Evolutionary conservation across 2,329 filamentous ascomycete genomes (phyloP), one percentile per base, ranked within the genome.

Genomic region (Claviceps sp.): DNA sequence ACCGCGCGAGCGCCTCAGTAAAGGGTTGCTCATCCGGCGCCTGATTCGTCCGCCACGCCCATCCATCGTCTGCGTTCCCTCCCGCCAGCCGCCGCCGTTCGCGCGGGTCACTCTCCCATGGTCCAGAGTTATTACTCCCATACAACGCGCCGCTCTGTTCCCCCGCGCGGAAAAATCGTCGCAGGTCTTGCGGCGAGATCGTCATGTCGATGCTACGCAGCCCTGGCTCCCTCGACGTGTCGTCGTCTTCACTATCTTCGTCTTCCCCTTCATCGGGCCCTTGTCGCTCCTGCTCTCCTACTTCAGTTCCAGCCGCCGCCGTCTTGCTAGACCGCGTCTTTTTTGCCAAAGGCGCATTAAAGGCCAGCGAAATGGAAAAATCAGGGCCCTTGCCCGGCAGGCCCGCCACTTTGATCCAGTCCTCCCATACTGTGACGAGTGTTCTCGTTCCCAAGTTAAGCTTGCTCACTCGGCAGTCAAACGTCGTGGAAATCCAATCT

Each of bases 381-480:
- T 81, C 77, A 0, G 65, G 59, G 0, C 65, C 68, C 1, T 63
- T 61, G 2, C 62, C 59, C 0, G 65, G 63, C 11, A 71, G 46
- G 0, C 67, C 69, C 5, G 64, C 68, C 0, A 66, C 62, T 2
- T 63, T 59, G 34, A 76, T 65, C 77, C 77, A 81, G 14, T 65
- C 60, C 56, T 81, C 78, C 72, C 74, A 76, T 5, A 70, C 65
- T 4, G 61, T 59, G 1, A 78, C 63, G 0, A 82, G 65, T 1
- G 73, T 76, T 45, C 68, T 68, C 6, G 76, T 78, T 5, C 74
- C 73, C 2, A 81, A 61, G 1, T 67, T 67, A 43, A 81, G 62
- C 4, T 73, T 65, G 51, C 68, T 73, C 45, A 80, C 70, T 30
- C 75, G 76, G 55, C 76, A 80, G 64, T 82, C 78, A 56, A 81